Evolutionary conservation across 371 early-diverging fungal species (phyloP).

Genomic region (Coemansia sp.): DNA sequence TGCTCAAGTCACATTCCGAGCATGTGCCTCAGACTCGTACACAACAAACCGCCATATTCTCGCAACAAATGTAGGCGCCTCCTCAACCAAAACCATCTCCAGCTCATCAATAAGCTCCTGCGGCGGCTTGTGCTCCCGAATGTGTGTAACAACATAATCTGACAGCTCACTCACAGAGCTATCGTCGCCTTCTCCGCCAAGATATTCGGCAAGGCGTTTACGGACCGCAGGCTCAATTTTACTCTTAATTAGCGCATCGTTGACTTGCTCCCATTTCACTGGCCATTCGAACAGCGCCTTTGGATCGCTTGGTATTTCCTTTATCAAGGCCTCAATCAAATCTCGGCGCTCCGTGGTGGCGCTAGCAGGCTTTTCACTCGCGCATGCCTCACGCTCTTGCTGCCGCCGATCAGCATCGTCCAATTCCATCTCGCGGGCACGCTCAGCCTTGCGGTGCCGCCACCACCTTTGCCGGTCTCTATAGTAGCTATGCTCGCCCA

Average conservation of each 20-base stretch:
- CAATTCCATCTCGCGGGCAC: constrained; percentile 36
- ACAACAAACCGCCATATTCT: constrained; percentile 46
- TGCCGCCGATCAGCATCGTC: constrained; percentile 34
- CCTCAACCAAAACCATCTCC: constrained; percentile 52
- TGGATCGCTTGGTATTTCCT: constrained; percentile 32
- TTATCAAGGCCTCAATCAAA: constrained; percentile 12
- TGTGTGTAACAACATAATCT: constrained; percentile 38
- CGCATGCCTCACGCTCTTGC: constrained; percentile 7
- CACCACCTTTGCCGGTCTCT: constrained; percentile 52
- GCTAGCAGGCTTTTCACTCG: background rate
- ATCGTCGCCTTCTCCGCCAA: constrained; percentile 45
- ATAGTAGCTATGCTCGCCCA: constrained; percentile 37
- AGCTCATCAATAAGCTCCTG: constrained; percentile 42
- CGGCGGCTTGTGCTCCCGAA: constrained; percentile 34
- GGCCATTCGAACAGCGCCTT: constrained; percentile 35
- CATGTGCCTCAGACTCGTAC: constrained; percentile 65
- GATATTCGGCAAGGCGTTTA: constrained; percentile 29
- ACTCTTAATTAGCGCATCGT: constrained; percentile 8
- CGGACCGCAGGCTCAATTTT: constrained; percentile 33
- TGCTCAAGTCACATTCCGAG: constrained; percentile 30
- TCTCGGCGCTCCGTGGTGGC: background rate
- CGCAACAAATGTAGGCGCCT: constrained; percentile 44
- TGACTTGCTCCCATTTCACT: constrained; percentile 35
- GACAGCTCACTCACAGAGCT: constrained; percentile 38
- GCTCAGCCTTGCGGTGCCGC: constrained; percentile 39